phyloP scores from a whole-genome alignment of 805 yeast species.

The Hyphopichia homilentoma region DNA sequence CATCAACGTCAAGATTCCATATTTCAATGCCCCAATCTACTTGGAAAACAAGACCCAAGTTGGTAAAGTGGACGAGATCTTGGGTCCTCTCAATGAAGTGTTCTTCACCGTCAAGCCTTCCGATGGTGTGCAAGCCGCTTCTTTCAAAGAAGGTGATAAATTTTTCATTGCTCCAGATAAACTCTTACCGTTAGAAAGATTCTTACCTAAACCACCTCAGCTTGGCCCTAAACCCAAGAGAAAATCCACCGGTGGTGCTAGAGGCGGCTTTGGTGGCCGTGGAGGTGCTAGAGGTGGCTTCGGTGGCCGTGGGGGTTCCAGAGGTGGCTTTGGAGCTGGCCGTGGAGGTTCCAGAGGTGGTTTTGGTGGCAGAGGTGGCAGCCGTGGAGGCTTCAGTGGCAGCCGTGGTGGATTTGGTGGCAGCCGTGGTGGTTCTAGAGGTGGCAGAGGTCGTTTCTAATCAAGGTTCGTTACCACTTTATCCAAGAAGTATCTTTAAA shows the following conservation, averaged over 20 bases:
- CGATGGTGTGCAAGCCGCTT: constrained; percentile 92
- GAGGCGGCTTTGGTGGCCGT: constrained; percentile 40
- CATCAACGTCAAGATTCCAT: constrained; percentile 90
- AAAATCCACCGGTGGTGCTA: constrained; percentile 59
- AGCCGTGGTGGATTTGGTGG: constrained; percentile 13
- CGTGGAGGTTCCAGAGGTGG: constrained; percentile 46
- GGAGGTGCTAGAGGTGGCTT: constrained; percentile 25
- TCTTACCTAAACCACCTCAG: constrained; percentile 92
- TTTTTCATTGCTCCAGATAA: constrained; percentile 95
- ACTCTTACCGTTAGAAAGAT: constrained; percentile 91
- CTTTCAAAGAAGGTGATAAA: constrained; percentile 94
- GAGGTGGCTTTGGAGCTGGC: constrained; percentile 34
- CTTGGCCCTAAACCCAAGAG: constrained; percentile 78
- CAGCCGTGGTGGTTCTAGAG: constrained; percentile 43
- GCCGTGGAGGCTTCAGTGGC: constrained; percentile 33
- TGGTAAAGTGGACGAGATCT: constrained; percentile 97
- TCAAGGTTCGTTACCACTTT: too few relatives aligned
- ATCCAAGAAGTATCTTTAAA: too few relatives aligned
- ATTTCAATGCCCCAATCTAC: constrained; percentile 97
- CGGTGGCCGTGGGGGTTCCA: constrained; percentile 31
- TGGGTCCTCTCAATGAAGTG: constrained; percentile 98
- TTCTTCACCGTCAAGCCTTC: constrained; percentile 93
- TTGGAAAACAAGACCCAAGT: constrained; percentile 93
- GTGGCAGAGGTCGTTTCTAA: constrained; percentile 29
- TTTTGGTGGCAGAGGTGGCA: constrained; percentile 36